These are phyloP conservation scores for Arthrobotrys sinensis DNA, from an alignment of 2,329 filamentous ascomycete species.

Conservation along the genomic window DNA sequence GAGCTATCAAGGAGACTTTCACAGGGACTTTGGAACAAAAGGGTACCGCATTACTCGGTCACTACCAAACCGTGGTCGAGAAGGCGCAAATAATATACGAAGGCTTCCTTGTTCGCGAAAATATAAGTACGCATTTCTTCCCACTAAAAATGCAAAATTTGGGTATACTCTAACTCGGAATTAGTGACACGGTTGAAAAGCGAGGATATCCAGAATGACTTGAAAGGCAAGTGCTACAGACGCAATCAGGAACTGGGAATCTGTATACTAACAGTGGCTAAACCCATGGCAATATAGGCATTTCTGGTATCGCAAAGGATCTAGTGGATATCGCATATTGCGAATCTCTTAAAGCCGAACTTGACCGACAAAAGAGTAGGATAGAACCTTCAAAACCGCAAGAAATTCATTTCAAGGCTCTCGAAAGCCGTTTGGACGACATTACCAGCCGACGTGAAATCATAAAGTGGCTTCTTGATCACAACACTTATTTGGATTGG, in stretches of 20 bases:
- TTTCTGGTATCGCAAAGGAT: constrained; percentile 17
- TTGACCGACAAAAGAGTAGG: constrained; percentile 1
- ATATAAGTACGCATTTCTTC: background rate
- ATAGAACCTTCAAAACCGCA: constrained; percentile 15
- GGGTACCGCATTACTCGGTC: background rate
- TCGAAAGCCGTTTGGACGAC: constrained; percentile 24
- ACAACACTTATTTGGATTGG: constrained; percentile 21
- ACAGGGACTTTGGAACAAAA: constrained; percentile 27
- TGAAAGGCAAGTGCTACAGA: constrained; percentile 29
- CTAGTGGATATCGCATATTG: constrained; percentile 14
- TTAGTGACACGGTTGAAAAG: constrained; percentile 6
- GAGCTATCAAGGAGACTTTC: constrained; percentile 28
- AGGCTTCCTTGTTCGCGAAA: constrained; percentile 18
- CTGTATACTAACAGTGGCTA: no score
- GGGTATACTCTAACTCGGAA: background rate
- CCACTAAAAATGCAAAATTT: background rate
- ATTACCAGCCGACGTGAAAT: constrained; percentile 26
- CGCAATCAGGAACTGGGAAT: no score
- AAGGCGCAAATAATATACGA: constrained; percentile 26
- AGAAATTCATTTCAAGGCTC: constrained; percentile 8
- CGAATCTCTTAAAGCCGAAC: constrained; percentile 6
- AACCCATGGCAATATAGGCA: constrained; percentile 2
- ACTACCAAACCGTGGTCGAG: constrained; percentile 22
- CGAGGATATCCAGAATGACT: constrained; percentile 12
- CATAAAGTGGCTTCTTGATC: constrained; percentile 19